phyloP scores from a whole-genome alignment of 1,284 basidiomycete genomes.

The Somion occarium region DNA sequence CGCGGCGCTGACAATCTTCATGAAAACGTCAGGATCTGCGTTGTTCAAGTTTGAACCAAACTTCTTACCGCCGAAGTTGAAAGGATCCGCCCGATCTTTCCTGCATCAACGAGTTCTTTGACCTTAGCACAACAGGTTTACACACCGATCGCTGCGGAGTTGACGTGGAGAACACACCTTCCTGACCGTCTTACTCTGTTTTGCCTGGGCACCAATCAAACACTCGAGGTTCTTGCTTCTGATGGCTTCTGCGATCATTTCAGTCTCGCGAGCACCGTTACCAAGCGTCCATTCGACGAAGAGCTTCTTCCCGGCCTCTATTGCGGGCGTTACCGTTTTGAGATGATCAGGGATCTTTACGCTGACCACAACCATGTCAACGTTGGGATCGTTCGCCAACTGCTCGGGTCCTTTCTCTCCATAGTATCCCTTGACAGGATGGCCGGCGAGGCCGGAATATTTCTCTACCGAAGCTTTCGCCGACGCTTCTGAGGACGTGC shows the following conservation, averaged over 20 bases:
- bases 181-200: conserved; percentile 19
- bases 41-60: neutral
- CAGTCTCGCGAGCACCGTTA: conserved; percentile 22
- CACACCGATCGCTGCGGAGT: neutral
- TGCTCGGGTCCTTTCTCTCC: conserved; percentile 16
- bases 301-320: conserved; percentile 31
- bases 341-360: conserved; percentile 28
- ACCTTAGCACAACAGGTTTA: conserved; percentile 16
- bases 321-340: conserved; percentile 22
- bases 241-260: conserved; percentile 26
- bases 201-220: conserved; percentile 29
- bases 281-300: conserved; percentile 37
- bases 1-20: neutral
- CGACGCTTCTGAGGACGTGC: conserved; percentile 23
- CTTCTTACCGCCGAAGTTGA: conserved; percentile 12
- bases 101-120: conserved; percentile 25
- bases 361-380: conserved; percentile 31
- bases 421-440: conserved; percentile 23
- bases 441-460: conserved; percentile 15
- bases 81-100: conserved; percentile 23
- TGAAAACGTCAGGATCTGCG: neutral
- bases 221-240: conserved; percentile 25
- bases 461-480: conserved; percentile 23
- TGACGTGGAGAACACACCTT: conserved; percentile 20
- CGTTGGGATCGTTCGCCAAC: conserved; percentile 27